Evolutionary conservation across 2,329 filamentous ascomycete genomes (phyloP).

Genomic region (Thermomyces lanuginosus): DNA sequence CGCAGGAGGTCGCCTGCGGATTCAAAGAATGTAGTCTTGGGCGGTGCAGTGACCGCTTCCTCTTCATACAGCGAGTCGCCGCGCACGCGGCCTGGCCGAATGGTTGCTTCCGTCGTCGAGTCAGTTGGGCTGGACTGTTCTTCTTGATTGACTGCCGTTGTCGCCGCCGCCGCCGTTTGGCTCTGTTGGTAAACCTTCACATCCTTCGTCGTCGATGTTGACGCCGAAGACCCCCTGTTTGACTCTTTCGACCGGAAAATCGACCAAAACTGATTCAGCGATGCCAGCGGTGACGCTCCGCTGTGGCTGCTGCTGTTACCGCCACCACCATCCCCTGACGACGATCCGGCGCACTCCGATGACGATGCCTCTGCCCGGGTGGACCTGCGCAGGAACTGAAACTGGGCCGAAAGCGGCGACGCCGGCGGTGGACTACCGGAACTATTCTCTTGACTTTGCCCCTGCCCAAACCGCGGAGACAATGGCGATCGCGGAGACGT

Average conservation of each 20-base stretch:
- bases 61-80: conserved; percentile 37
- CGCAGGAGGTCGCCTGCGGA: conserved; percentile 84
- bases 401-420: conserved; percentile 8
- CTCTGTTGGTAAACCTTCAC: conserved; percentile 58
- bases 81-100: no score
- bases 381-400: conserved; percentile 10
- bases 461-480: conserved; percentile 5
- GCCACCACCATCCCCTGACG: no score
- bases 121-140: no score
- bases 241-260: conserved; percentile 50
- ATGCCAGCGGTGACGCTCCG: no score
- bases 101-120: no score
- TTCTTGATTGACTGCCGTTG: no score
- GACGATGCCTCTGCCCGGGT: conserved; percentile 8
- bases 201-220: conserved; percentile 27
- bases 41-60: conserved; percentile 49
- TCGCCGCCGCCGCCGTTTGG: no score
- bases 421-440: conserved; percentile 2
- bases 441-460: conserved; percentile 4
- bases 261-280: conserved; percentile 51
- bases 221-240: no score
- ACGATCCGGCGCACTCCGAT: no score
- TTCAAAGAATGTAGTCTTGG: conserved; percentile 85
- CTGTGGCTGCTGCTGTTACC: no score
- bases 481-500: no score